A percentile compares a stretch with the other conserved stretches of the same genome.
Evolutionary conservation across 2,329 filamentous ascomycete species (phyloP).

Genomic region (Rhytidhysteron rufulum): DNA sequence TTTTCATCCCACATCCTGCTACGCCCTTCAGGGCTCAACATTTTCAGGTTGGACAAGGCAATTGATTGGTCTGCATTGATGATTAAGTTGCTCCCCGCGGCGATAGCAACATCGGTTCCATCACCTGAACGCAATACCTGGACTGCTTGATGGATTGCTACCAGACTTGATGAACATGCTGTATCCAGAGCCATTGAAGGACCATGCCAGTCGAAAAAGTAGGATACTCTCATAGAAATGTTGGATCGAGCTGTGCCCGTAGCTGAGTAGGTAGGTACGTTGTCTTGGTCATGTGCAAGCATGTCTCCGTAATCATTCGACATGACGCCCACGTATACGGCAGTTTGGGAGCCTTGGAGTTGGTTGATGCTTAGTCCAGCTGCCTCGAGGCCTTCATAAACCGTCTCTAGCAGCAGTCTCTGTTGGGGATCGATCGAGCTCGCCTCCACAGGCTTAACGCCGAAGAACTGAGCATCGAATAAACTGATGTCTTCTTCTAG

Average conservation of each 20-base stretch:
- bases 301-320: constrained; percentile 27
- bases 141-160: constrained; percentile 28
- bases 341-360: too few species aligned
- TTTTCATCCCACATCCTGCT: too few species aligned
- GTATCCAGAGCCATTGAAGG: constrained; percentile 11
- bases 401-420: constrained; percentile 14
- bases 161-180: constrained; percentile 30
- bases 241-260: constrained; percentile 21
- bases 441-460: constrained; percentile 11
- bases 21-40: too few species aligned
- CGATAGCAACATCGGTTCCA: too few species aligned
- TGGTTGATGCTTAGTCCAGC: too few species aligned
- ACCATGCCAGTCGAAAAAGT: constrained; percentile 25
- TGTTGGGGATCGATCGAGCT: constrained; percentile 15
- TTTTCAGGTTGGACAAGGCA: too few species aligned
- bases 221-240: constrained; percentile 16
- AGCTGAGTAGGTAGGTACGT: constrained; percentile 15
- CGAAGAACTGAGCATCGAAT: constrained; percentile 28
- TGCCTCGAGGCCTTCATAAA: constrained; percentile 35
- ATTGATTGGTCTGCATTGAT: too few species aligned
- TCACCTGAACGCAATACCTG: constrained; percentile 8
- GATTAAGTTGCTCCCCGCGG: too few species aligned
- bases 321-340: too few species aligned
- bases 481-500: too few species aligned
- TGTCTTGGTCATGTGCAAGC: constrained; percentile 7